Evolutionary conservation across 1,139 yeast species (phyloP), one percentile per base, ranked within the genome.

Genomic region (Yamadazyma dushanensis): DNA sequence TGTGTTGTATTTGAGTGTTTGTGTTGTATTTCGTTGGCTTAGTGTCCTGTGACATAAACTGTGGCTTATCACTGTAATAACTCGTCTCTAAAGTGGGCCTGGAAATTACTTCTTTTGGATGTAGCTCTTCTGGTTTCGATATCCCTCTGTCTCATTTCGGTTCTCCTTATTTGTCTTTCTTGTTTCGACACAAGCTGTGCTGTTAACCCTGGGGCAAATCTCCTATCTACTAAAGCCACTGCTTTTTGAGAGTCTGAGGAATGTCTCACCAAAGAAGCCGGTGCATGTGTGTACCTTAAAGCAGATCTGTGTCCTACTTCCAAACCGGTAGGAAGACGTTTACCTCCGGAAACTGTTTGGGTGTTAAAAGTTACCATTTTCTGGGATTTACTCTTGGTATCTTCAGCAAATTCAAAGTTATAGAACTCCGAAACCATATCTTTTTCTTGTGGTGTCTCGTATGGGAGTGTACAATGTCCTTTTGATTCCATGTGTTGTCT

Each of bases 401-500:
- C 52, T 2, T 46, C 54, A 8, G 43, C 57, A 8, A 35, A 50
- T 17, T 44, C 50, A 43, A 74, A 75, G 35, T 71, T 58, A 47
- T 76, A 77, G 42, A 69, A 77, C 38, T 63, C 63, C 1, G 63
- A 51, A 14, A 76, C 50, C 2, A 57, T 54, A 10, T 53, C 53
- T 37, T 63, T 65, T 32, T 76, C 80, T 11, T 63, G 70, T 33
- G 57, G 61, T 3, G 71, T 60, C 40, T 77, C 82, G 48, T 71
- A 77, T 0, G 82, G 83, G 16, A 77, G 53, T 29, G 61, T 63
- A 43, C 80, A 74, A 47, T 77, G 83, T 0, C 81, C 80, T 50
- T 76, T 77, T 7, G 73, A 60, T 5, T 43, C 32, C 43, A 73
- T 57, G 50, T 77, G 83, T 43, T 75, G 82, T 43, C 82, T 61